These are phyloP conservation scores for Pseudopithomyces maydicus DNA, from an alignment of 2,329 filamentous ascomycete genomes.

Conservation along the genomic window DNA sequence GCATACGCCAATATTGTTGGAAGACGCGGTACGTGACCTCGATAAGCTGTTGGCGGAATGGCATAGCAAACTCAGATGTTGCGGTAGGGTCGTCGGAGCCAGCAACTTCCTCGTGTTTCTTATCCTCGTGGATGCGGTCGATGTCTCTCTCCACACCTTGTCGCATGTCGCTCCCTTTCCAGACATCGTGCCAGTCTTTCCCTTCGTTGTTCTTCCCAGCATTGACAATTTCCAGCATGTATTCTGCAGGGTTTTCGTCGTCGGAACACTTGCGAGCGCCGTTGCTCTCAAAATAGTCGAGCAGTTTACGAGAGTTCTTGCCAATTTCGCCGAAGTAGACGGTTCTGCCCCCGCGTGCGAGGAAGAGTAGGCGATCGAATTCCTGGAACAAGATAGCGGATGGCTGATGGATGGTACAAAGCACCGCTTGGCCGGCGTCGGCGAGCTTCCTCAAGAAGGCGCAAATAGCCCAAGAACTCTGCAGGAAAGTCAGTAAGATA, in stretches of 20 bases:
- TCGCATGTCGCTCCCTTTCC: conserved; percentile 36
- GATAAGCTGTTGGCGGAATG: conserved; percentile 39
- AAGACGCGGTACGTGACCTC: conserved; percentile 50
- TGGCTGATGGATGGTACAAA: conserved; percentile 94
- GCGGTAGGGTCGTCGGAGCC: conserved; percentile 47
- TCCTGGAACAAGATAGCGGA: conserved; percentile 90
- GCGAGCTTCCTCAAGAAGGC: conserved; percentile 85
- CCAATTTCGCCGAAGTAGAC: conserved; percentile 84
- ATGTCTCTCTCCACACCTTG: conserved; percentile 43
- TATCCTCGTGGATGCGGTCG: conserved; percentile 45
- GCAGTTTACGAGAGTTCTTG: conserved; percentile 67
- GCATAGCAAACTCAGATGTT: conserved; percentile 51
- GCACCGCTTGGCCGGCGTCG: conserved; percentile 77
- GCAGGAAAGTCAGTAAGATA: background rate
- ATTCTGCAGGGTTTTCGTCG: conserved; percentile 77
- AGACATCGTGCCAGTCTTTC: conserved; percentile 49
- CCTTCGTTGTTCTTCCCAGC: conserved; percentile 33
- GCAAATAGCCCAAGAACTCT: conserved; percentile 63
- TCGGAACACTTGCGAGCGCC: conserved; percentile 66
- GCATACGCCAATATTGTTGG: conserved; percentile 54
- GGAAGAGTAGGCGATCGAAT: conserved; percentile 79
- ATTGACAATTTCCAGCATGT: conserved; percentile 64
- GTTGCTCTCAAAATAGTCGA: conserved; percentile 74
- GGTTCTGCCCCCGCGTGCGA: conserved; percentile 75
- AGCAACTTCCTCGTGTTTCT: conserved; percentile 29